A percentile compares a stretch with the other conserved stretches of the same genome.
Conservation (phyloP, 2,329 filamentous ascomycete genomes). For the Huntiella savannae region DNA sequence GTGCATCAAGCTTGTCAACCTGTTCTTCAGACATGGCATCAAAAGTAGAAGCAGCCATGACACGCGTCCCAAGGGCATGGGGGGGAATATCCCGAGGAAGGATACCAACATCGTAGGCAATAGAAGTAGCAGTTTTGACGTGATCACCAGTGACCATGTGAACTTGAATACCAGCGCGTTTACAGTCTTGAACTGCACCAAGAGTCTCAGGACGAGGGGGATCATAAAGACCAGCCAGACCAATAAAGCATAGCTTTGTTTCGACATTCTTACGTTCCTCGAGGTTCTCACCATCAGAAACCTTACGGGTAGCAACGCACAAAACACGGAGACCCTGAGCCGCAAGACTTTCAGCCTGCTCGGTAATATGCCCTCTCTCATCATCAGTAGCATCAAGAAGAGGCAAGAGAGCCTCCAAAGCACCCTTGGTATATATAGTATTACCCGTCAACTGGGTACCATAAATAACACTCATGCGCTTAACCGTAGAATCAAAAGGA, state of each 20-base stretch:
- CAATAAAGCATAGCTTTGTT: conserved; percentile 40
- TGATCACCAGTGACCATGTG: conserved; percentile 56
- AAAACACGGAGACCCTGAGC: conserved; percentile 49
- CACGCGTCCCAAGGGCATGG: conserved; percentile 24
- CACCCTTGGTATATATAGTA: conserved; percentile 37
- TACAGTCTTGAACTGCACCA: conserved; percentile 38
- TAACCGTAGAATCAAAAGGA: conserved; percentile 54
- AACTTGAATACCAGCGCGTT: conserved; percentile 41
- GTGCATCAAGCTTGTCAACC: conserved; percentile 38
- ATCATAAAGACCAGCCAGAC: conserved; percentile 53
- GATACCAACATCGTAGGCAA: conserved; percentile 47
- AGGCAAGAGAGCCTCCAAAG: conserved; percentile 36
- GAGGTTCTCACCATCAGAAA: conserved; percentile 20
- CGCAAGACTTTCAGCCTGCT: conserved; percentile 36
- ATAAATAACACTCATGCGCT: conserved; percentile 57
- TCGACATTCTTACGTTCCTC: conserved; percentile 36
- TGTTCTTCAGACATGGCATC: conserved; percentile 41
- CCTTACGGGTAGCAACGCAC: conserved; percentile 37
- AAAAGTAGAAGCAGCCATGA: conserved; percentile 45
- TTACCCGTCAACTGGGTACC: conserved; percentile 19
- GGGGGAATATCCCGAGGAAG: conserved; percentile 22
- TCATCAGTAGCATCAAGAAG: conserved; percentile 29
- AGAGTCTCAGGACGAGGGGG: conserved; percentile 50
- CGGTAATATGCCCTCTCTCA: conserved; percentile 26
- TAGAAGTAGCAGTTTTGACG: conserved; percentile 46